Base-by-base conservation (phyloP, 1,139 yeast species). In the Hyphopichia buzzinii region DNA sequence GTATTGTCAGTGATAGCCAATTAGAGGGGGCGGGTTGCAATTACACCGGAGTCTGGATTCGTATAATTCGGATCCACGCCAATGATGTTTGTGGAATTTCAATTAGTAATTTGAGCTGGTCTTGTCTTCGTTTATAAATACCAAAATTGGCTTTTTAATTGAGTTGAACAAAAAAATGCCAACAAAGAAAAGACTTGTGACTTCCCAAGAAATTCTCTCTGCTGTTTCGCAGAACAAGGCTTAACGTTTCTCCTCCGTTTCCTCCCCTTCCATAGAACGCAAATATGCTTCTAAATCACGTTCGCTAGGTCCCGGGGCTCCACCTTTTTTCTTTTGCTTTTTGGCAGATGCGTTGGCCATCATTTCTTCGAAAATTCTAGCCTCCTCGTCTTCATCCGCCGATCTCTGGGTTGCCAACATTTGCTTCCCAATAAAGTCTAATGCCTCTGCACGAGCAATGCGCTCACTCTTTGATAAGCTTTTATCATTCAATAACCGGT, bases 331-430 rank as follows among this genome's bases (percentile, higher is more conserved):
- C 42, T 56, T 64, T 11, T 68, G 62, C 49, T 76, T 72, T 55
- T 77, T 77, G 17, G 75, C 65, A 42, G 73, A 67, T 22, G 89
- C 83, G 25, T 81, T 86, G 26, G 80, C 78, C 76, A 84, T 81
- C 63, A 84, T 61, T 48, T 81, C 88, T 59, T 84, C 95, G 54
- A 84, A 84, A 39, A 84, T 78, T 46, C 81, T 71, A 5, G 84
- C 85, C 40, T 84, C 92, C 46, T 78, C 85, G 21, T 81, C 88
- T 51, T 84, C 92, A 42, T 81, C 87, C 0, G 76, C 68, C 4
- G 82, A 67, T 54, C 95, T 73, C 50, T 72, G 57, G 0, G 85
- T 83, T 33, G 60, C 59, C 11, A 63, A 51, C 64, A 84, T 77
- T 44, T 72, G 64, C 37, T 72, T 72, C 16, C 88, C 88, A 44